These are phyloP conservation scores for Penicillium verhagenii DNA, from an alignment of 495 filamentous ascomycete genomes.

Conservation along the genomic window DNA sequence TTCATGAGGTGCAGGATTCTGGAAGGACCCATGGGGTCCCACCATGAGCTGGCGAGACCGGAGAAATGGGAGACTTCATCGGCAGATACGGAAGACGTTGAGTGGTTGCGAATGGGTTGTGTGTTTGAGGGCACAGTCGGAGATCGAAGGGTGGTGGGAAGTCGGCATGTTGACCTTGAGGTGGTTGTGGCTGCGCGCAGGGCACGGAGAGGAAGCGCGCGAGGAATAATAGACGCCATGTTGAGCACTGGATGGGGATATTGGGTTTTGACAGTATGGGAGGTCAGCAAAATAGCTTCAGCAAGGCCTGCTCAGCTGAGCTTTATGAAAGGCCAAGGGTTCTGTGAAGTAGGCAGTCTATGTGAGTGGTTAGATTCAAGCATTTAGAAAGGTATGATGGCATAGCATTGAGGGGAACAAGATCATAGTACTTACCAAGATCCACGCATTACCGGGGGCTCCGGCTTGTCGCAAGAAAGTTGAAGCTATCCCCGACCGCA, in stretches of 20 bases:
- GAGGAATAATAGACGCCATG: constrained; percentile 17
- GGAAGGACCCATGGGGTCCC: constrained; percentile 93
- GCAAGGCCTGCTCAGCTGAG: not conserved
- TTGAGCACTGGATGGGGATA: not conserved
- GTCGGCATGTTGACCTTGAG: constrained; percentile 11
- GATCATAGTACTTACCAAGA: constrained; percentile 4
- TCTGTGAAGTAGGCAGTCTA: not conserved
- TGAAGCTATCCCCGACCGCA: constrained; percentile 20
- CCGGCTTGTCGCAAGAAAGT: constrained; percentile 8
- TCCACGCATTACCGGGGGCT: constrained; percentile 3
- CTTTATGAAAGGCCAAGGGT: not conserved
- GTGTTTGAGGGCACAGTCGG: constrained; percentile 1
- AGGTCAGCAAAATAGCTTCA: not conserved
- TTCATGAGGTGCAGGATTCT: constrained; percentile 97
- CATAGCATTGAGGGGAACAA: not conserved
- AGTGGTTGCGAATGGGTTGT: constrained; percentile 33
- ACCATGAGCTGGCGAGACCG: constrained; percentile 89
- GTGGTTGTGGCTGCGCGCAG: constrained; percentile 9
- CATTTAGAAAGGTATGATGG: not conserved
- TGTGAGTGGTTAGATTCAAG: not conserved
- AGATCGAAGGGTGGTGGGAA: constrained; percentile 1
- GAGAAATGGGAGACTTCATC: constrained; percentile 93
- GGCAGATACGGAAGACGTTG: constrained; percentile 71
- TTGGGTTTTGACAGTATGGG: not conserved
- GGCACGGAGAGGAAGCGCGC: constrained; percentile 8